phyloP scores from a whole-genome alignment of 23 red algal species.

The Gracilaria caudata region DNA sequence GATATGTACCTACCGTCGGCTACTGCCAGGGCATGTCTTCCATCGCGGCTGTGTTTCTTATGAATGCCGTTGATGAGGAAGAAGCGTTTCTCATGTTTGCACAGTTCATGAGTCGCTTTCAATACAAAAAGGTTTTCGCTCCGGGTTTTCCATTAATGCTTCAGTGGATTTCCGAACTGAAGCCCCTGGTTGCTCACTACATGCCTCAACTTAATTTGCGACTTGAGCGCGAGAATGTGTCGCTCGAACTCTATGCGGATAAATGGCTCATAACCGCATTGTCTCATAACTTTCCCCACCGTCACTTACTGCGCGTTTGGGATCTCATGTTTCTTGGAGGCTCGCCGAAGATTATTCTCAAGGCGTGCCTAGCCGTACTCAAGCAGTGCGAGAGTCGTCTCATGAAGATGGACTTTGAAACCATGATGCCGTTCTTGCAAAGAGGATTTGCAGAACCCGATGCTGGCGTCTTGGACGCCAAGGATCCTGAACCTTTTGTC shows the following conservation, averaged over 20 bases:
- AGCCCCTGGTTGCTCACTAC: conserved; percentile 69
- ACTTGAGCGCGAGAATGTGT: conserved; percentile 72
- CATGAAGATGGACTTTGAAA: conserved; percentile 88
- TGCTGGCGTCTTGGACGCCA: conserved; percentile 61
- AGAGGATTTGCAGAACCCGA: conserved; percentile 84
- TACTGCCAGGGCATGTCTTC: conserved; percentile 98
- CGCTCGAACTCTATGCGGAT: conserved; percentile 80
- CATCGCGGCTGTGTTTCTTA: conserved; percentile 83
- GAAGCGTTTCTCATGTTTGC: conserved; percentile 88
- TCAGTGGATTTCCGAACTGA: conserved; percentile 82
- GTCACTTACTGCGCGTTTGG: conserved; percentile 84
- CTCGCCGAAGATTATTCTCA: conserved; percentile 78
- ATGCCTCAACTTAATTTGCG: conserved; percentile 72
- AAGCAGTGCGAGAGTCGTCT: conserved; percentile 56
- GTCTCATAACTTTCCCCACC: conserved; percentile 92
- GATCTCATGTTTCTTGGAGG: conserved; percentile 87
- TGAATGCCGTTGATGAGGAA: conserved; percentile 86
- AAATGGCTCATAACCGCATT: conserved; percentile 92
- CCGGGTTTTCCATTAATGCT: conserved; percentile 85
- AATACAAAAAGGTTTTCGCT: conserved; percentile 87
- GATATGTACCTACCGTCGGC: conserved; percentile 84
- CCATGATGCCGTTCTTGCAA: conserved; percentile 87
- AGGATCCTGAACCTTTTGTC: conserved; percentile 68
- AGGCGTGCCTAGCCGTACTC: conserved; percentile 84
- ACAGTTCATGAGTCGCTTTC: conserved; percentile 89